phyloP scores from a whole-genome alignment of 1,139 yeast species.

The Blastobotrys arbuscula region DNA sequence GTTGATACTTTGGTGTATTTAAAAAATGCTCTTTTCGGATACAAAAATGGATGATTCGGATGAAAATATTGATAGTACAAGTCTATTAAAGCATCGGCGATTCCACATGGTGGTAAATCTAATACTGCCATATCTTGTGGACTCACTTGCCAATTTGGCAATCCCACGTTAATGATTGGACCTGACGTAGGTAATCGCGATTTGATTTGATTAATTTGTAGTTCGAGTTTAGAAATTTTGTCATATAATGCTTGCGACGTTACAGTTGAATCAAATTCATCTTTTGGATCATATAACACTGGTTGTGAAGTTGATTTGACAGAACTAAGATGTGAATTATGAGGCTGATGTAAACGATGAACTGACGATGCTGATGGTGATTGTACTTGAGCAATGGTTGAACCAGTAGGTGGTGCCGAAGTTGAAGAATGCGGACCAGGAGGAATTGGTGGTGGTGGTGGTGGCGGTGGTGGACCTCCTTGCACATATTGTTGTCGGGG shows the following conservation, averaged over 20 bases:
- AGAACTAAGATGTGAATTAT: background rate
- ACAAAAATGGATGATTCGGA: constrained; percentile 43
- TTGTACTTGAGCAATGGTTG: background rate
- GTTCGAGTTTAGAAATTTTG: background rate
- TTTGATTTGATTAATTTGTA: constrained; percentile 3
- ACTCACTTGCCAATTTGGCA: constrained; percentile 13
- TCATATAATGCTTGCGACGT: background rate
- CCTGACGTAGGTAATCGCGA: constrained; percentile 3
- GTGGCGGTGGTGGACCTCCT: background rate
- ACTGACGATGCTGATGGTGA: constrained; percentile 1
- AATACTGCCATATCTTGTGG: constrained; percentile 27
- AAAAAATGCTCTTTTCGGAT: constrained; percentile 39
- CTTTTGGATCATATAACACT: background rate
- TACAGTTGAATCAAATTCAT: background rate
- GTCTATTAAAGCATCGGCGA: constrained; percentile 40
- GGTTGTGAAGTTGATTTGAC: background rate
- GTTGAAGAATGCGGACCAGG: background rate
- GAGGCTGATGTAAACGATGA: background rate
- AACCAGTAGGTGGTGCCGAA: background rate
- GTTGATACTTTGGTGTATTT: constrained; percentile 34
- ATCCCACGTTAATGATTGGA: constrained; percentile 5
- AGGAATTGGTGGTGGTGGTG: background rate
- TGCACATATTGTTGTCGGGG: background rate
- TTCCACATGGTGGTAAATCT: constrained; percentile 43
- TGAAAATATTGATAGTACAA: constrained; percentile 46